These are phyloP conservation scores for Aspergillus mulundensis DNA, from an alignment of 495 filamentous ascomycete genomes.

Conservation along the genomic window DNA sequence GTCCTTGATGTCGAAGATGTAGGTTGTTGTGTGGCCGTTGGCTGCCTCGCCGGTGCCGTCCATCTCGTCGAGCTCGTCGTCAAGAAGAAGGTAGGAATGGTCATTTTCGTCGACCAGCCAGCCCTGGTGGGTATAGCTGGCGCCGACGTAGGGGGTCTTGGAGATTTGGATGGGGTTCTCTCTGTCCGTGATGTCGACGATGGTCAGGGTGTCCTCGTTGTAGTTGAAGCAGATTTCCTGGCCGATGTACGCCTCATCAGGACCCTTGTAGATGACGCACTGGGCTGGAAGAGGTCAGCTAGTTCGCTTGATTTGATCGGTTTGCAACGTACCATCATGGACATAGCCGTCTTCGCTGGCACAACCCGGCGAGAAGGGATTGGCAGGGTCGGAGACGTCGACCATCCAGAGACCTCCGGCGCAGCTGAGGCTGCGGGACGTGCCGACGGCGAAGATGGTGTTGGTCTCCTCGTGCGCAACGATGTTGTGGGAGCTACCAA, in stretches of 20 bases:
- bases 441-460: constrained; percentile 20
- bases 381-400: constrained; percentile 18
- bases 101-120: constrained; percentile 13
- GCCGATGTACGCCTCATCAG: constrained; percentile 13
- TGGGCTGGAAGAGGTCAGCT: constrained; percentile 11
- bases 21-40: constrained; percentile 22
- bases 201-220: constrained; percentile 20
- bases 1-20: constrained; percentile 20
- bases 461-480: constrained; percentile 19
- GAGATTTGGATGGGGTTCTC: constrained; percentile 16
- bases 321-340: constrained; percentile 10
- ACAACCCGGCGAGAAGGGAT: constrained; percentile 16
- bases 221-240: constrained; percentile 23
- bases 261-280: constrained; percentile 20
- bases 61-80: constrained; percentile 21
- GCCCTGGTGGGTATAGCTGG: constrained; percentile 20
- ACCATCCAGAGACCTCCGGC: constrained; percentile 20
- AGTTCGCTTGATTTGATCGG: not conserved
- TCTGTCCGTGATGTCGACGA: constrained; percentile 21
- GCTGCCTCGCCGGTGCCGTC: constrained; percentile 16
- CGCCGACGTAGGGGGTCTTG: constrained; percentile 19
- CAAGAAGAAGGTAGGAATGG: constrained; percentile 17
- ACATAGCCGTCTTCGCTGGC: constrained; percentile 20
- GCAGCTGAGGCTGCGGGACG: constrained; percentile 10
- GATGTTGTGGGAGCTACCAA: constrained; percentile 22